Percentiles rank a stretch among this genome's conserved stretches.
phyloP scores from a whole-genome alignment of 345 rosid species.

The Citrus sp. region DNA sequence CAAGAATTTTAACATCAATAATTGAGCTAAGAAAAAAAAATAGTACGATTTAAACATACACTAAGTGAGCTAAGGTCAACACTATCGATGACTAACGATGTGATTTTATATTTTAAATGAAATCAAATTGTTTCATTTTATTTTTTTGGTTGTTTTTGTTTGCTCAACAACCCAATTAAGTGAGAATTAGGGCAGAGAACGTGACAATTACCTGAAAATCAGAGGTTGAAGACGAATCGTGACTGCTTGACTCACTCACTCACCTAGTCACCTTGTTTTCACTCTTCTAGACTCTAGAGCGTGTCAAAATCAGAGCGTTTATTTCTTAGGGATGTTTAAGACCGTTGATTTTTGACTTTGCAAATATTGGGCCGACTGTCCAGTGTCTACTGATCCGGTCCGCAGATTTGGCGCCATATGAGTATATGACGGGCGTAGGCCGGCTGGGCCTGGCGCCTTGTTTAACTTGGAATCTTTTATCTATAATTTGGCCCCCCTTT shows the following conservation, averaged over 20 bases:
- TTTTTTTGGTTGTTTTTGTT: background rate
- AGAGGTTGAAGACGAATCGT: slow-evolving; percentile 11
- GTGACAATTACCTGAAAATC: slow-evolving; percentile 4
- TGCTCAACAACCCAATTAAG: slow-evolving; percentile 7
- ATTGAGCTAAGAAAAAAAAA: background rate
- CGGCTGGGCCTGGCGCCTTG: background rate
- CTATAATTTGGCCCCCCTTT: no score
- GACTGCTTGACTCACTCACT: slow-evolving; percentile 8
- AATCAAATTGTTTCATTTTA: background rate
- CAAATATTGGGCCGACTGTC: background rate
- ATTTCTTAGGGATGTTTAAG: background rate
- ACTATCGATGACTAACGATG: background rate
- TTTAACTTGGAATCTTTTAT: background rate
- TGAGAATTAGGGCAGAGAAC: background rate
- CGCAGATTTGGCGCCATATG: slow-evolving; percentile 8
- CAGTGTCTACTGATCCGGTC: background rate
- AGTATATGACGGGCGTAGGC: background rate
- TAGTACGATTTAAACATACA: background rate
- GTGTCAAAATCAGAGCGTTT: background rate
- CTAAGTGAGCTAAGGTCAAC: slow-evolving; percentile 1
- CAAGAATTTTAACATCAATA: no score
- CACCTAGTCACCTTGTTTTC: background rate
- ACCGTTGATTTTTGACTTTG: slow-evolving; percentile 4
- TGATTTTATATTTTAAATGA: background rate
- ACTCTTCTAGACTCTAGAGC: background rate